A percentile compares a stretch with the other conserved stretches of the same genome.
These are phyloP conservation scores for Acanthochlamys bracteata DNA, from an alignment of 106 monocot genomes.

Conservation along the genomic window DNA sequence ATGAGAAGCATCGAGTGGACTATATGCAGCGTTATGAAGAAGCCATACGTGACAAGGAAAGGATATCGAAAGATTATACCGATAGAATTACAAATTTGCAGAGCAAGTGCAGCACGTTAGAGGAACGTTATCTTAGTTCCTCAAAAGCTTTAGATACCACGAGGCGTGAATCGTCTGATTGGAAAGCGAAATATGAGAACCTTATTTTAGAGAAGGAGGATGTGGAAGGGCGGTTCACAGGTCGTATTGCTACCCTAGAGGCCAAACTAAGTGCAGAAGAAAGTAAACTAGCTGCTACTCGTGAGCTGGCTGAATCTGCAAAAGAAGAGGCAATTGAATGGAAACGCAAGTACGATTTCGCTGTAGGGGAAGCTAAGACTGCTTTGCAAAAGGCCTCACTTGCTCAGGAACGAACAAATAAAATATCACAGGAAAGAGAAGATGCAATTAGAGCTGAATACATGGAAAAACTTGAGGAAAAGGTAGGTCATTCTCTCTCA, in stretches of 20 bases:
- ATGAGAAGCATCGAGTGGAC: conserved; percentile 71
- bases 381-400: conserved; percentile 71
- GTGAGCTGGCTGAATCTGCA: conserved; percentile 79
- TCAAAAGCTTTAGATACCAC: conserved; percentile 46
- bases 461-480: conserved; percentile 48
- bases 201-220: conserved; percentile 42
- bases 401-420: conserved; percentile 66
- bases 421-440: conserved; percentile 76
- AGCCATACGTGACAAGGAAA: conserved; percentile 75
- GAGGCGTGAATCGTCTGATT: conserved; percentile 47
- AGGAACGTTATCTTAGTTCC: conserved; percentile 60
- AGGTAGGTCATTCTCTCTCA: conserved; percentile 28
- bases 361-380: conserved; percentile 59
- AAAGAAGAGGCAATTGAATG: conserved; percentile 86
- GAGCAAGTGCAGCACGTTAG: conserved; percentile 73
- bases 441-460: conserved; percentile 61
- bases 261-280: conserved; percentile 63
- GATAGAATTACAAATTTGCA: conserved; percentile 61
- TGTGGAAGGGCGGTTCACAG: conserved; percentile 62
- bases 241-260: conserved; percentile 57
- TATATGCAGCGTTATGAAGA: conserved; percentile 90
- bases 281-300: conserved; percentile 66
- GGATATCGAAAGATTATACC: conserved; percentile 67
- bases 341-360: conserved; percentile 82
- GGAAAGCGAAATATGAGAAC: conserved; percentile 65